Base-by-base conservation (phyloP, 148 eudicot genomes). In the Persicaria maculosa region DNA sequence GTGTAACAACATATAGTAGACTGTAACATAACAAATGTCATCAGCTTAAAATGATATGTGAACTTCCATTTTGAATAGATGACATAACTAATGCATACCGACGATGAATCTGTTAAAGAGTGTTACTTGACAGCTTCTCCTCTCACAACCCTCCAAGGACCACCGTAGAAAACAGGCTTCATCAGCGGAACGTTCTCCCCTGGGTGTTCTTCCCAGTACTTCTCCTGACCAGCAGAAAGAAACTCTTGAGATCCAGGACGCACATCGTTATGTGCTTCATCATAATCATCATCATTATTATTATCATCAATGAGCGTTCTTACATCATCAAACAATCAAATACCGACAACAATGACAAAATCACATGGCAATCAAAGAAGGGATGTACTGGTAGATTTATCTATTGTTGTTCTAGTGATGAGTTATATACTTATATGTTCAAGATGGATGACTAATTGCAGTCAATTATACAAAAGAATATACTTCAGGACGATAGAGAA, bases 181-280 rank as follows among this genome's bases (percentile, higher is more conserved):
- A 93, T 93, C 40, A 93, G 64, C 36, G 98, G 94, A 74, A 91
- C 97, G 4, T 46, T 81, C 71, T 88, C 77, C 19, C 97, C 98
- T 5, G 97, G 98, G 79, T 91, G 98, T 7, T 89, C 94, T 83
- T 93, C 97, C 94, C 97, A 93, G 77, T 86, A 91, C 74, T 88
- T 93, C 82, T 91, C 98, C 98, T 93, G 89, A 78, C 36, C 52
- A 77, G 20, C 50, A n/a, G 15, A 7, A 48, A 43, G 61, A 14
- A 31, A 14, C 20, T 31, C 45, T 20, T 15, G 22, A 44, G 36
- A 70, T 44, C 4, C 36, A 61, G 52, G 43, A 8, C 19, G n/a
- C 45, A 31, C 40, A 31, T 2, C 40, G 40, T 31, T 53, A 14
- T 53, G 57, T 14, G 57, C 6, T 40, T 16, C 9, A 36, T 36